Evolutionary conservation across 202 grass and related monocot genomes (phyloP).

Genomic region (Schoenoplectus triqueter): DNA sequence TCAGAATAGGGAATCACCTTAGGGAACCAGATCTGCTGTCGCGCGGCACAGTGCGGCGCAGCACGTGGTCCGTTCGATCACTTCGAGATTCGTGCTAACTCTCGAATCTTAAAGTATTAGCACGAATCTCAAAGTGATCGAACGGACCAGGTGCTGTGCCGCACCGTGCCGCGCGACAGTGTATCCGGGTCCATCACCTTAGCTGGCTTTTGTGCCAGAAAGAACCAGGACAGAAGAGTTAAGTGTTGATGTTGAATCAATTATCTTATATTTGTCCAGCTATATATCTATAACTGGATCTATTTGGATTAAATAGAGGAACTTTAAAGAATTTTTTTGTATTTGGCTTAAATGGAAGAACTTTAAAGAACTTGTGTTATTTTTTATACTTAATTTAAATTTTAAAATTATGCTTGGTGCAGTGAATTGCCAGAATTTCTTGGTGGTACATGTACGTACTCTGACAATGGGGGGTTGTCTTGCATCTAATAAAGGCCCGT

Average conservation of each 20-base stretch:
- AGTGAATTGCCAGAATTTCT: constrained; percentile 84
- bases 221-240: neutral
- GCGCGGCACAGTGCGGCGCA: no score
- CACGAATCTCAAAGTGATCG: no score
- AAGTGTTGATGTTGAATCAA: constrained; percentile 1
- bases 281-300: neutral
- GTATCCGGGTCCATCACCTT: no score
- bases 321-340: neutral
- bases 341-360: neutral
- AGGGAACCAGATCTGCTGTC: no score
- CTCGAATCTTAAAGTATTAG: no score
- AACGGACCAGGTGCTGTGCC: no score
- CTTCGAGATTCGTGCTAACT: no score
- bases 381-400: neutral
- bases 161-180: no score
- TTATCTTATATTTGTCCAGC: neutral
- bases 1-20: neutral
- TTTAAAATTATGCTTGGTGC: constrained; percentile 28
- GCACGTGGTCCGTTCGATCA: no score
- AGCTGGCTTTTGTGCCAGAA: neutral
- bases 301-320: neutral
- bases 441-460: constrained; percentile 72
- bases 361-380: neutral
- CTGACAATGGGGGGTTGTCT: constrained; percentile 67
- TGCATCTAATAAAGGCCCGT: constrained; percentile 74